Percentiles rank a stretch among this genome's conserved stretches.
These are phyloP conservation scores for Arthrobotrys sinensis DNA, from an alignment of 2,329 filamentous ascomycete genomes.

Conservation along the genomic window DNA sequence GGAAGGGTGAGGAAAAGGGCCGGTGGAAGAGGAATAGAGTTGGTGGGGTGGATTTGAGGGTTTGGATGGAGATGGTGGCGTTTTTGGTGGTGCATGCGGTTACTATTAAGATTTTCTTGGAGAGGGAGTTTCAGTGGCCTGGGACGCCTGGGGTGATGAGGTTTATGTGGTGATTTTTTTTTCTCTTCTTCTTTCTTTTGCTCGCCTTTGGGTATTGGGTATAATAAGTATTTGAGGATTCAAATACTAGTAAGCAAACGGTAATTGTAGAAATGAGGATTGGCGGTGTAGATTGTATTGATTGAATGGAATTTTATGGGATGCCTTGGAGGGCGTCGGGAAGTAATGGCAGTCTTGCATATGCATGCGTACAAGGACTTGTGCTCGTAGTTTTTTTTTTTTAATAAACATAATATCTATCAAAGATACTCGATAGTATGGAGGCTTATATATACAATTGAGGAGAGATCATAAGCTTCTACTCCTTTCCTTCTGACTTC, in stretches of 20 bases:
- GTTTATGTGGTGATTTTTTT: constrained; percentile 80
- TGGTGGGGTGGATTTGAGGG: constrained; percentile 66
- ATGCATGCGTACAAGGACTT: too few species aligned
- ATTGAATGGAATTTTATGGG: not conserved
- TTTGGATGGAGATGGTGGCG: constrained; percentile 79
- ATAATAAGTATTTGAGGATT: not conserved
- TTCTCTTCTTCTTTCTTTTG: too few species aligned
- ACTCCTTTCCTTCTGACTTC: not conserved
- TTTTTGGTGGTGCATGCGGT: constrained; percentile 76
- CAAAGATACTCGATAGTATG: too few species aligned
- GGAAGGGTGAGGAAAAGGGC: constrained; percentile 8
- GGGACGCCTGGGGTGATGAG: constrained; percentile 75
- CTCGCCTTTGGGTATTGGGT: too few species aligned
- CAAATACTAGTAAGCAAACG: too few species aligned
- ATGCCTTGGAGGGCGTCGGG: not conserved
- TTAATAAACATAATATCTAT: too few species aligned
- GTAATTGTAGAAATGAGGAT: too few species aligned
- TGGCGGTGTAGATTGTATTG: not conserved
- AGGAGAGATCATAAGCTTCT: not conserved
- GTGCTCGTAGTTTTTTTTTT: too few species aligned
- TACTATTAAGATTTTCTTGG: constrained; percentile 81
- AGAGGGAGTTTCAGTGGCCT: constrained; percentile 78
- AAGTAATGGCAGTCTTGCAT: not conserved
- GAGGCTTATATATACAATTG: not conserved
- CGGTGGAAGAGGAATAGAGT: constrained; percentile 43